A percentile compares a stretch with the other conserved stretches of the same genome.
Conservation (phyloP, 306 rosid genomes). For the Dalbergia oliveri region DNA sequence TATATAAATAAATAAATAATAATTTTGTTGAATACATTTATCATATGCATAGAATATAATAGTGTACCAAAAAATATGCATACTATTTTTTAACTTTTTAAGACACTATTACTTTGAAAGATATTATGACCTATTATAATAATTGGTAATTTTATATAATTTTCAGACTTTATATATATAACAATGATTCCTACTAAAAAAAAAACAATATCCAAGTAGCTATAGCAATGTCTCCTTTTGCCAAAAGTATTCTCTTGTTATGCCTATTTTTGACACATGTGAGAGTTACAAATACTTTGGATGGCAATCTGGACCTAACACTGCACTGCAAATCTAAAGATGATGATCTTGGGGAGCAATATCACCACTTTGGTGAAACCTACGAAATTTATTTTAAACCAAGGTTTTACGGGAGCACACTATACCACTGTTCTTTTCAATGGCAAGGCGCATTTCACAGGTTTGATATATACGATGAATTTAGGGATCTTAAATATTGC, state of each 20-base stretch:
- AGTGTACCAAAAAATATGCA: no score
- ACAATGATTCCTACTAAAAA: no score
- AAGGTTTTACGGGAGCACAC: background rate
- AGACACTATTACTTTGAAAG: no score
- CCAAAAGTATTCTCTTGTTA: background rate
- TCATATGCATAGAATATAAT: no score
- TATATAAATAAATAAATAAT: no score
- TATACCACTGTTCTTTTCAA: background rate
- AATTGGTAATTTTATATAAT: no score
- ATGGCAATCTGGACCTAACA: background rate
- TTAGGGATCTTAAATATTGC: background rate
- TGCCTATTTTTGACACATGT: background rate
- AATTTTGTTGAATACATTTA: no score
- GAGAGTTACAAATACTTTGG: background rate
- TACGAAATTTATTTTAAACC: background rate
- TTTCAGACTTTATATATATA: no score
- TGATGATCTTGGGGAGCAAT: background rate
- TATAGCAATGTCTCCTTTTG: background rate
- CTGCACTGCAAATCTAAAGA: constrained; percentile 3
- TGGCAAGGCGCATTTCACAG: background rate
- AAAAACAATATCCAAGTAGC: no score
- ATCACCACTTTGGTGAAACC: background rate
- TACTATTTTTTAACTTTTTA: no score
- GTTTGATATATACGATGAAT: background rate
- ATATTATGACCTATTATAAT: no score